Conservation (phyloP, 2,329 filamentous ascomycete species). For the Monosporascus sp. region DNA sequence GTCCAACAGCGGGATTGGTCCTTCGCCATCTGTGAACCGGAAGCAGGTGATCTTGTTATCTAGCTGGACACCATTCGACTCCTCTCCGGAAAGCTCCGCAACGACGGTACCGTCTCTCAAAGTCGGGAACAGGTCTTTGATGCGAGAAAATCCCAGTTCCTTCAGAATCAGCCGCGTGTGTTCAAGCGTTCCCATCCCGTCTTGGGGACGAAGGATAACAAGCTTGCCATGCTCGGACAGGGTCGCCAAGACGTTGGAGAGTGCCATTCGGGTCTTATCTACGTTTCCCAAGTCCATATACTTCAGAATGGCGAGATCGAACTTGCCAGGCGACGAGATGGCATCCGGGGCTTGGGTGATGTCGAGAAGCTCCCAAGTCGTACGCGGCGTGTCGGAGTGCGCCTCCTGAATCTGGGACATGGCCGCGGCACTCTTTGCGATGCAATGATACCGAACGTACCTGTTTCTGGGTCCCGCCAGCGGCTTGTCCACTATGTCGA, state of each 20-base stretch:
- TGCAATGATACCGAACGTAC: constrained; percentile 3
- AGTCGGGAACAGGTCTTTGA: not conserved
- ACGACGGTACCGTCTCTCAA: not conserved
- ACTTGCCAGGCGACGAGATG: not conserved
- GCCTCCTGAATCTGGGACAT: not conserved
- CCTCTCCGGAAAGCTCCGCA: not conserved
- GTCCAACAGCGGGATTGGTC: not conserved
- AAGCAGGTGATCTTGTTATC: not conserved
- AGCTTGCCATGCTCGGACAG: not conserved
- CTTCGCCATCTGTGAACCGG: not conserved
- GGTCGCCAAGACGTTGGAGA: not conserved
- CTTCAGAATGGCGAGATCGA: not conserved
- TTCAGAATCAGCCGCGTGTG: not conserved
- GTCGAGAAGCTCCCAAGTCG: not conserved
- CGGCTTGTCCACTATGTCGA: too few species aligned
- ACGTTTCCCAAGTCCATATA: not conserved
- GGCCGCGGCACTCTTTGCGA: not conserved
- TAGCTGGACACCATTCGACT: not conserved
- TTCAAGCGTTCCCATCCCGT: not conserved
- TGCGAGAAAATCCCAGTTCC: not conserved
- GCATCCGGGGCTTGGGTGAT: not conserved
- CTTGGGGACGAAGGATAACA: not conserved
- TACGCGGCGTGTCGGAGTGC: not conserved
- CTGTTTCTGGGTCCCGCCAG: too few species aligned
- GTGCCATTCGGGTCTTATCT: not conserved